A percentile compares a stretch with the other conserved stretches of the same genome.
Evolutionary conservation across 192 early-diverging fungal species (phyloP).

Genomic region (Umbelopsis sp.): DNA sequence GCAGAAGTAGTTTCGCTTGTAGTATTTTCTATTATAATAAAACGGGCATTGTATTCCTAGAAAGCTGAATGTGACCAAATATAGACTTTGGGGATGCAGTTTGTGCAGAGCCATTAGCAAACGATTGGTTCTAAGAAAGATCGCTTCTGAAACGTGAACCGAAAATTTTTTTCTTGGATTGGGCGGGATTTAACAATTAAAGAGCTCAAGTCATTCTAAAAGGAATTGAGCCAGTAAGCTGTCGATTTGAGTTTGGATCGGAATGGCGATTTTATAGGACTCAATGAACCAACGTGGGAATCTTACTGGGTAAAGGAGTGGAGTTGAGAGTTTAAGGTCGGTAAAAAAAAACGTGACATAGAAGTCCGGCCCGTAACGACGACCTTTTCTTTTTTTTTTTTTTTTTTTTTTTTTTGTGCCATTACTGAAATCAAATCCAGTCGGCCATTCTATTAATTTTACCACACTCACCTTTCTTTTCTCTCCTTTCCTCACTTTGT

Average conservation of each 20-base stretch:
- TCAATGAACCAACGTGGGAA: constrained; percentile 1
- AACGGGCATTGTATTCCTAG: no score
- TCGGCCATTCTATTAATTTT: not conserved
- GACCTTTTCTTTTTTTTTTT: not conserved
- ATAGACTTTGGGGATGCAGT: no score
- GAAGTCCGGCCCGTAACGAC: not conserved
- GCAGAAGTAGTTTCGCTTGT: no score
- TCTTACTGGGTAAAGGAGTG: constrained; percentile 4
- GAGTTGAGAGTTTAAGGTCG: not conserved
- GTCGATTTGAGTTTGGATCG: not conserved
- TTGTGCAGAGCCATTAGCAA: no score
- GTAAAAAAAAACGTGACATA: not conserved
- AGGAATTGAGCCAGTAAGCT: not conserved
- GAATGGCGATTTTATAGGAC: not conserved
- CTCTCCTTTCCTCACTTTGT: not conserved
- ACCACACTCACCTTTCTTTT: not conserved
- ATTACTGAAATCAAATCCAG: not conserved
- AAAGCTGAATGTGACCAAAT: no score
- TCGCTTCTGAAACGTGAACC: no score
- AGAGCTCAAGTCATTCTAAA: not conserved
- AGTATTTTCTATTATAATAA: no score
- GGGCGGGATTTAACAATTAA: no score
- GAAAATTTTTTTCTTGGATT: no score
- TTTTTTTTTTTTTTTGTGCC: not conserved
- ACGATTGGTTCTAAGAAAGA: no score